phyloP scores from a whole-genome alignment of 2,329 filamentous ascomycete genomes.

The Pseudogymnoascus sp. region DNA sequence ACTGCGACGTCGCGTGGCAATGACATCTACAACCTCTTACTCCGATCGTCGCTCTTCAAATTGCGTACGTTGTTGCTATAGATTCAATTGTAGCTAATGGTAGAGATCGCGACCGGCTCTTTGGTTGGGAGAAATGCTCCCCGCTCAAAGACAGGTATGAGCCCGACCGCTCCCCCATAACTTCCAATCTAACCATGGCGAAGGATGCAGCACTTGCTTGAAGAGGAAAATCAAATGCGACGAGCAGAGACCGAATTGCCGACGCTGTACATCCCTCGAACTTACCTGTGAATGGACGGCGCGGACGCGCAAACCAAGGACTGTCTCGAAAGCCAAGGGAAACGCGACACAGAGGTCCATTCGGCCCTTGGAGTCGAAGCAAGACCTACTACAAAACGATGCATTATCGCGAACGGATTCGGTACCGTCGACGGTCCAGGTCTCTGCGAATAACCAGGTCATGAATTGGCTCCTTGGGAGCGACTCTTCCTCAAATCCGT shows the following conservation, averaged over 20 bases:
- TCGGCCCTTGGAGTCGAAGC: neutral
- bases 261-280: constrained; percentile 23
- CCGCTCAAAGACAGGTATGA: constrained; percentile 32
- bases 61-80: neutral
- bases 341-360: neutral
- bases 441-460: neutral
- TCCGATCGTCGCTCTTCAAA: neutral
- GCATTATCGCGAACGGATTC: neutral
- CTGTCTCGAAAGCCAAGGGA: neutral
- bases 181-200: neutral
- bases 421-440: neutral
- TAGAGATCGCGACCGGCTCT: neutral
- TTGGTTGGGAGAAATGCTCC: constrained; percentile 16
- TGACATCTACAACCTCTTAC: neutral
- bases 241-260: constrained; percentile 23
- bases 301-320: neutral
- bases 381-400: neutral
- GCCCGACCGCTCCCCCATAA: neutral
- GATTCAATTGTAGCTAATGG: neutral
- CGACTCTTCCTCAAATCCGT: constrained; percentile 10
- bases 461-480: neutral
- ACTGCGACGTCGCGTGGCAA: neutral
- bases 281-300: neutral
- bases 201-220: constrained; percentile 31
- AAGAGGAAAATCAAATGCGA: constrained; percentile 10